phyloP scores from a whole-genome alignment of 305 asterid genomes.

The Solanum chacoense region DNA sequence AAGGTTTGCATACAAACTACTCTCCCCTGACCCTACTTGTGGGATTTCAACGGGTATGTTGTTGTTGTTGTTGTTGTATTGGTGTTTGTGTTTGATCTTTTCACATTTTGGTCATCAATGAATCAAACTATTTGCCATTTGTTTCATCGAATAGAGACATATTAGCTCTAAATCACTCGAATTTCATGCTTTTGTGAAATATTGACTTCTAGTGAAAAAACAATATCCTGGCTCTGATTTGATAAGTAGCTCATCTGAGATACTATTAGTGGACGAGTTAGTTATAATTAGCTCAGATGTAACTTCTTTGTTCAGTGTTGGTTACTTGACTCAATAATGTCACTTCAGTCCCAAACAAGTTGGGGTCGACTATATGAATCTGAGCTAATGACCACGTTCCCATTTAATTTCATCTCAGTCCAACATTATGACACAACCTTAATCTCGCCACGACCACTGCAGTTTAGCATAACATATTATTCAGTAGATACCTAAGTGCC shows the following conservation, averaged over 20 bases:
- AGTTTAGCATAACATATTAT: background rate
- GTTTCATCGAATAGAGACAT: background rate
- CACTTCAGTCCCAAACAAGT: background rate
- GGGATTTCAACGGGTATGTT: no score
- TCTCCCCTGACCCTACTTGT: no score
- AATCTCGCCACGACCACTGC: background rate
- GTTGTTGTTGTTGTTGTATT: background rate
- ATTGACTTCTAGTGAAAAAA: background rate
- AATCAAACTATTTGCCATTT: background rate
- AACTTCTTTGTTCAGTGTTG: background rate
- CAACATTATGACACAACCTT: background rate
- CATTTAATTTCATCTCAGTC: background rate
- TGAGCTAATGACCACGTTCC: background rate
- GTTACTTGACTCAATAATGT: background rate
- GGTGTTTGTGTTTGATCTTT: background rate
- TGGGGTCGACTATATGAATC: background rate
- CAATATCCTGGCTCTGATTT: background rate
- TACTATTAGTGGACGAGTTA: background rate
- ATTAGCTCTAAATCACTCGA: background rate
- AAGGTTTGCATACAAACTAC: no score
- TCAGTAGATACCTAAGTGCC: background rate
- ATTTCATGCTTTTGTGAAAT: background rate
- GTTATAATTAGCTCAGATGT: background rate
- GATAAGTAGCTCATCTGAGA: background rate
- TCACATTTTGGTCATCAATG: background rate